Evolutionary conservation across 176 grass and related monocot species (phyloP).

Genomic region (Ampelocalamus luodianensis): DNA sequence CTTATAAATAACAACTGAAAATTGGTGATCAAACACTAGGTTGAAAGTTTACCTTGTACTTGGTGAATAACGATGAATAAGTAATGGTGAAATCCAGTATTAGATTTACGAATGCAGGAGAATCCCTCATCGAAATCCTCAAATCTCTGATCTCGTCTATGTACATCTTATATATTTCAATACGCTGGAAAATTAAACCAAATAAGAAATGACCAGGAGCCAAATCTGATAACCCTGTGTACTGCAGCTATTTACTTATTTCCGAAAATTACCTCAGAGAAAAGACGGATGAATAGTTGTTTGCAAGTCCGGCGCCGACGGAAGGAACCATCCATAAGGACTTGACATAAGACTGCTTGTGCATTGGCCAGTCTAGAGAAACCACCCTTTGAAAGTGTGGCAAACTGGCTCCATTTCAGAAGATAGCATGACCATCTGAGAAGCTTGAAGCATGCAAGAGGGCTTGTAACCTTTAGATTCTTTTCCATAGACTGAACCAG

Average conservation of each 20-base stretch:
- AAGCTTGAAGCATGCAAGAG: slow-evolving; percentile 81
- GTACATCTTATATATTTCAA: slow-evolving; percentile 78
- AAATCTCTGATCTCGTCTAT: slow-evolving; percentile 82
- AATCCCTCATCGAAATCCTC: slow-evolving; percentile 69
- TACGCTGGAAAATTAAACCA: slow-evolving; percentile 58
- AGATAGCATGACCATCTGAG: slow-evolving; percentile 89
- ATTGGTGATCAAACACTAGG: not conserved
- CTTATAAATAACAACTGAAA: slow-evolving; percentile 24
- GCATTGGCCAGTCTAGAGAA: slow-evolving; percentile 79
- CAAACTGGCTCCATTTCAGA: slow-evolving; percentile 85
- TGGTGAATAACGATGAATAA: slow-evolving; percentile 56
- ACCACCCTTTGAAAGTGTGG: slow-evolving; percentile 77
- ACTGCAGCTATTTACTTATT: slow-evolving; percentile 36
- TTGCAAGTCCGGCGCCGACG: slow-evolving; percentile 55
- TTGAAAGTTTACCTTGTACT: slow-evolving; percentile 75
- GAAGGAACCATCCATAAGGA: slow-evolving; percentile 75
- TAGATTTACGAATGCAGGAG: slow-evolving; percentile 68
- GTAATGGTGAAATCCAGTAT: slow-evolving; percentile 76
- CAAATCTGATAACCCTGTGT: slow-evolving; percentile 30
- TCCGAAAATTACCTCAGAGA: slow-evolving; percentile 71
- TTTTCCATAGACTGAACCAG: slow-evolving; percentile 93
- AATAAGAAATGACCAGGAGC: slow-evolving; percentile 36
- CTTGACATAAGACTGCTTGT: slow-evolving; percentile 75
- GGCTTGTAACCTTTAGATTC: slow-evolving; percentile 70
- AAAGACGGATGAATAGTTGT: slow-evolving; percentile 59